Base-by-base conservation (phyloP, 768 basidiomycete species). In the Suillus bovinus region DNA sequence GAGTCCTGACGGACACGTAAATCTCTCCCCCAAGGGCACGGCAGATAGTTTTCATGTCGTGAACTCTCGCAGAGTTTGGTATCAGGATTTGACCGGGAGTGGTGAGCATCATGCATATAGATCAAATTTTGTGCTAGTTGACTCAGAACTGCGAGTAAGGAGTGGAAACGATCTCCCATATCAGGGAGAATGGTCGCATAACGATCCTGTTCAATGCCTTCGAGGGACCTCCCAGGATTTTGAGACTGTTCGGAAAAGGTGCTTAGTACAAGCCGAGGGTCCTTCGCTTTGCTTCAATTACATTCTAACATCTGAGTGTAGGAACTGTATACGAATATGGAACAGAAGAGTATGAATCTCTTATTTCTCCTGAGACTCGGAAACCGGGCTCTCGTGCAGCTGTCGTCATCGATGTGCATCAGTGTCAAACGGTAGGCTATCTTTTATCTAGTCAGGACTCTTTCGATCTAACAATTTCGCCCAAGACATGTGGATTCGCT, bases 11-110 rank as follows among this genome's bases (percentile, higher is more conserved):
- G 88, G 87, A 0, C 85, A 86, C 56, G 73, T 91, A 61, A 90
- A 90, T 61, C 64, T 91, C 1, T 89, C 87, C 0, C 87, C 89
- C 1, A 90, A 91, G 69, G 86, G 86, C 29, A 78, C 84, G 17
- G 76, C 80, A 58, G 84, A 84, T 36, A 84, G 83, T 9, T 88
- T 91, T 68, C 86, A 86, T 65, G 70, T 90, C 57, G 77, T 82
- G 29, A 77, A 85, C 63, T 72, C 80, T 10, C 81, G 76, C 55
- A 77, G 74, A 59, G 87, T 88, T 9, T 91, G 88, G 88, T 91
- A 91, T 68, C 86, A 90, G 64, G 89, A 91, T 69, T 76, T 89
- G 36, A 82, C 84, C 2, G 89, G 89, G 6, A 86, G 86, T 62
- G 88, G 88, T 86, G 65, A 44, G 76, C 20, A 24, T 38, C 24